Base-by-base conservation (phyloP, 2,329 filamentous ascomycete genomes). In the Iodosphaeria phyllophila region DNA sequence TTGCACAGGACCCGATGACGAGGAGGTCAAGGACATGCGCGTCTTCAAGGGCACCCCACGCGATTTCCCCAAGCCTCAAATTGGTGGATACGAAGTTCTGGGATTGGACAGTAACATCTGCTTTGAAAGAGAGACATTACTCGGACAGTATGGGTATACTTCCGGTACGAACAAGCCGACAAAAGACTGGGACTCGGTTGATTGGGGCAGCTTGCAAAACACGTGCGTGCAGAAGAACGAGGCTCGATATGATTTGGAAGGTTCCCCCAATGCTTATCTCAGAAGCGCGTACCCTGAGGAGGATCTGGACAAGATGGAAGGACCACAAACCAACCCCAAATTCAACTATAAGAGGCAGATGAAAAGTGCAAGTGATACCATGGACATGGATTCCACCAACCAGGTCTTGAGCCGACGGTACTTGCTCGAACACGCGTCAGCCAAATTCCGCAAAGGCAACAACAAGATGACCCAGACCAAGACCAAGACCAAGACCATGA, bases 181-280 rank as follows among this genome's bases (percentile, higher is more conserved):
- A 16, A 46, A 67, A 6, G 51, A 69, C 13, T 83, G 75, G 72
- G 54, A 64, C 15, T 52, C 56, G 14, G 62, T 82, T 16, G 60
- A 67, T 32, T 89, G 79, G 79, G 73, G 73, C 9, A 48, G 61
- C 16, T 51, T 86, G 11, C 77, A 86, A 42, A 53, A 67, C 25
- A 49, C 62, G 15, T 89, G 79, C 39, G 44, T 71, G 1, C 48
- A 61, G 33, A 59, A 54, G 35, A 91, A 91, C 47, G 56, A 62
- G 29, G 61, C 63, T 18, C 66, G 80, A 12, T 89, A 57, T 43
- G 56, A 53, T 35, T 43, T 51, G 30, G 38, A 47, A 25, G 49
- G 50, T 16, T 42, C 46, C 5, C 38, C 46, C 16, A 64, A 65
- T 30, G 44, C 49, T 5, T 59, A 52, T 30, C 39, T 61, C 6